These are phyloP conservation scores for Penicillium nordicum DNA, from an alignment of 2,329 filamentous ascomycete genomes.

Conservation along the genomic window DNA sequence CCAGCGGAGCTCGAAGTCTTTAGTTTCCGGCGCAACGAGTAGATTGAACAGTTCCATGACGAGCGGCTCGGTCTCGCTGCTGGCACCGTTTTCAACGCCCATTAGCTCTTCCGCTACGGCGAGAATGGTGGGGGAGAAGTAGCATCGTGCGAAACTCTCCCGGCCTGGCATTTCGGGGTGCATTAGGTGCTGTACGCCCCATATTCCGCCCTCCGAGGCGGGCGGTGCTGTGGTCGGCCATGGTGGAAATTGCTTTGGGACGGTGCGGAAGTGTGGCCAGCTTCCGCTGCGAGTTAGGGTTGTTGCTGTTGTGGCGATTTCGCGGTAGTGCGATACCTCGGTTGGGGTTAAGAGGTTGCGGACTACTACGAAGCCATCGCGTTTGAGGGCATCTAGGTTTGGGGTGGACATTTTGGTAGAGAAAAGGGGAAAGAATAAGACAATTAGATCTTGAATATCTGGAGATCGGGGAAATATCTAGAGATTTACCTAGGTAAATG, in stretches of 20 bases:
- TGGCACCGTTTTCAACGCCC: constrained; percentile 34
- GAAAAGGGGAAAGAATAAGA: not conserved
- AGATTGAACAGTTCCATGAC: constrained; percentile 89
- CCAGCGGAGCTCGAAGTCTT: constrained; percentile 73
- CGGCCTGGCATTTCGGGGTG: constrained; percentile 66
- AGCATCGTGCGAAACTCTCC: constrained; percentile 61
- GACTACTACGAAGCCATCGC: constrained; percentile 73
- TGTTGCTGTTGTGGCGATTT: constrained; percentile 57
- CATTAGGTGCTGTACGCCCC: constrained; percentile 84
- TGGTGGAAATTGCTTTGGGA: constrained; percentile 87
- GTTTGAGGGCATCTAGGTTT: constrained; percentile 56
- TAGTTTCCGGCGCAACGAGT: constrained; percentile 66
- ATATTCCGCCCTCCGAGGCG: constrained; percentile 62
- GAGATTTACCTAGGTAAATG: not conserved
- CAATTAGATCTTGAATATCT: not conserved
- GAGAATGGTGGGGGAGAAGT: constrained; percentile 68
- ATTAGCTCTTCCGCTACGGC: constrained; percentile 64
- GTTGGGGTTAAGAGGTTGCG: constrained; percentile 58
- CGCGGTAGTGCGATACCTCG: constrained; percentile 59
- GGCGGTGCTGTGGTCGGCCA: constrained; percentile 61
- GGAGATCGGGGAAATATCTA: not conserved
- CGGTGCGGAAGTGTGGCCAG: constrained; percentile 79
- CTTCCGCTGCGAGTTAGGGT: constrained; percentile 62
- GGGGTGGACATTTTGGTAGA: constrained; percentile 25
- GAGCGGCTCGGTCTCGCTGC: constrained; percentile 57